Evolutionary conservation across 345 rosid species (phyloP).

Genomic region (Atalantia buxifolia): DNA sequence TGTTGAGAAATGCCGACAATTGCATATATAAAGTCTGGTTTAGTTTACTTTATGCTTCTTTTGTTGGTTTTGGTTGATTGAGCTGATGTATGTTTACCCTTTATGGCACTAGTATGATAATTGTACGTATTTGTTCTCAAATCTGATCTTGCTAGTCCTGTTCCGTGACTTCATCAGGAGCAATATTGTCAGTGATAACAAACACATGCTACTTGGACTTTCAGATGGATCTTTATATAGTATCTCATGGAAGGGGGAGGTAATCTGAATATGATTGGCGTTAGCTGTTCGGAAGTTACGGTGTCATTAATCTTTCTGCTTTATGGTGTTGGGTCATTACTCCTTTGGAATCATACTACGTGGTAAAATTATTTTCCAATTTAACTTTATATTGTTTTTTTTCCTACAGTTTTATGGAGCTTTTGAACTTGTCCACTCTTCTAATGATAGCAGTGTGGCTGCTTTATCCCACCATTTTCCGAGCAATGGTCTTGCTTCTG

Average conservation of each 20-base stretch:
- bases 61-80: not conserved
- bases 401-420: constrained; percentile 70
- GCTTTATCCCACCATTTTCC: constrained; percentile 31
- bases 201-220: constrained; percentile 82
- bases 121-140: not conserved
- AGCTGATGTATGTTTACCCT: not conserved
- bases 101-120: not conserved
- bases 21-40: not conserved
- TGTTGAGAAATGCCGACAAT: not conserved
- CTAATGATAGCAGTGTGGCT: constrained; percentile 32
- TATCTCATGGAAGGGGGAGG: constrained; percentile 99
- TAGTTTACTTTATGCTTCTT: not conserved
- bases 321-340: not conserved
- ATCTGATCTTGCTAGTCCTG: constrained; percentile 15
- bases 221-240: constrained; percentile 78
- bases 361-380: constrained; percentile 1
- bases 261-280: constrained; percentile 28
- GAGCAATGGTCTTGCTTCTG: constrained; percentile 54
- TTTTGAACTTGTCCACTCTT: constrained; percentile 49
- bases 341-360: not conserved
- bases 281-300: not conserved
- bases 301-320: not conserved
- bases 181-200: constrained; percentile 75
- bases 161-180: constrained; percentile 50
- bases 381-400: constrained; percentile 6